Percentiles rank a stretch among this genome's conserved stretches.
Evolutionary conservation across 2,329 filamentous ascomycete species (phyloP).

Genomic region (Piedraia hortae): DNA sequence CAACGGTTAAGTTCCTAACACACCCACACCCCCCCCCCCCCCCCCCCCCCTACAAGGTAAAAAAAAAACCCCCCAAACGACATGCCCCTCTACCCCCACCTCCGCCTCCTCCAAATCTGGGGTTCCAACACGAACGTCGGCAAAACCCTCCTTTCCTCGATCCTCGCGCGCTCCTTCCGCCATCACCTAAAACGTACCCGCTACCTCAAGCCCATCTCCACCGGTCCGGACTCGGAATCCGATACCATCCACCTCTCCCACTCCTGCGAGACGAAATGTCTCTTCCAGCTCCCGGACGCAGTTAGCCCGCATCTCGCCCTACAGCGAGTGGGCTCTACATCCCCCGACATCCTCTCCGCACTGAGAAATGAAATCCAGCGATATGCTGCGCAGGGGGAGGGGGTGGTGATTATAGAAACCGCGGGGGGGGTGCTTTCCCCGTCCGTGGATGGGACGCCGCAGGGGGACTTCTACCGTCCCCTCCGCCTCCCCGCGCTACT

Average conservation of each 20-base stretch:
- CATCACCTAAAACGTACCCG: slow-evolving; percentile 24
- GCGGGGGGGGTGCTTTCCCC: slow-evolving; percentile 63
- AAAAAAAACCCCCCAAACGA: too few species aligned
- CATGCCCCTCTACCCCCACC: slow-evolving; percentile 42
- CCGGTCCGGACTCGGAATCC: slow-evolving; percentile 38
- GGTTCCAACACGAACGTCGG: slow-evolving; percentile 67
- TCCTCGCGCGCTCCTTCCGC: slow-evolving; percentile 36
- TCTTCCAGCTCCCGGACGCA: slow-evolving; percentile 46
- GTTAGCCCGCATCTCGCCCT: slow-evolving; percentile 49
- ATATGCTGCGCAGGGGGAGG: slow-evolving; percentile 18
- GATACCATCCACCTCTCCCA: slow-evolving; percentile 38
- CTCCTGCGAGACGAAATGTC: slow-evolving; percentile 31
- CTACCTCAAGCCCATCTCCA: slow-evolving; percentile 63
- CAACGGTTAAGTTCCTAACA: too few species aligned
- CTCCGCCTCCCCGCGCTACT: slow-evolving; percentile 47
- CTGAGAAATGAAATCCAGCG: slow-evolving; percentile 16
- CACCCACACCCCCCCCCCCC: too few species aligned
- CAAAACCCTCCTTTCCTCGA: slow-evolving; percentile 54
- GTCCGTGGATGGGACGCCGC: slow-evolving; percentile 43
- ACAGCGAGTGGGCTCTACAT: slow-evolving; percentile 2
- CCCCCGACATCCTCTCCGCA: slow-evolving; percentile 12
- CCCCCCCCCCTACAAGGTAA: too few species aligned
- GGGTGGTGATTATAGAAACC: slow-evolving; percentile 50
- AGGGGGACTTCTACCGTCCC: slow-evolving; percentile 51
- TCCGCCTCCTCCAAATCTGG: slow-evolving; percentile 48